phyloP scores from a whole-genome alignment of 352 stramenopile species.

The Phytopythium litorale region DNA sequence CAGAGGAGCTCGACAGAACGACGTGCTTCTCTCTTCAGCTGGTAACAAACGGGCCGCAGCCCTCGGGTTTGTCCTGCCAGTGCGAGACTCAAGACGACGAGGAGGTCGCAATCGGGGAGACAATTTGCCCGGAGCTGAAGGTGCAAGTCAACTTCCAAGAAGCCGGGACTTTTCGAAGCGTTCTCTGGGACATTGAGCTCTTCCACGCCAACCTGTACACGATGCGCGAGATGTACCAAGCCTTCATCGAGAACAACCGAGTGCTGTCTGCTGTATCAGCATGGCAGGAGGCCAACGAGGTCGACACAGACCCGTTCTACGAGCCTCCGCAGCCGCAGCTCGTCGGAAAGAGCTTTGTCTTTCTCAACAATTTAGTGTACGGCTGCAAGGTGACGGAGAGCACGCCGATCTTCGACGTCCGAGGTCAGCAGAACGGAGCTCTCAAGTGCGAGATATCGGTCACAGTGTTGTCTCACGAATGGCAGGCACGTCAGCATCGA shows the following conservation, averaged over 20 bases:
- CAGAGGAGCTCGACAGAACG: slow-evolving; percentile 71
- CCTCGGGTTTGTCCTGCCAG: slow-evolving; percentile 19
- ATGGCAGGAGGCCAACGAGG: slow-evolving; percentile 30
- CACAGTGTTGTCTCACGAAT: slow-evolving; percentile 71
- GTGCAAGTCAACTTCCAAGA: slow-evolving; percentile 81
- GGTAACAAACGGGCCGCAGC: slow-evolving; percentile 35
- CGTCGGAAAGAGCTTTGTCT: slow-evolving; percentile 75
- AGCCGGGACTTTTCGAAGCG: slow-evolving; percentile 60
- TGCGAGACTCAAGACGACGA: slow-evolving; percentile 47
- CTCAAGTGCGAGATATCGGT: slow-evolving; percentile 58
- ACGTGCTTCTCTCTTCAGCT: slow-evolving; percentile 69
- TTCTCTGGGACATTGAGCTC: slow-evolving; percentile 76
- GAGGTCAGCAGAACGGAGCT: slow-evolving; percentile 28
- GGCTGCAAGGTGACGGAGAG: slow-evolving; percentile 57
- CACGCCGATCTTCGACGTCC: slow-evolving; percentile 55
- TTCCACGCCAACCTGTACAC: slow-evolving; percentile 76
- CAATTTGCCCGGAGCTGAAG: slow-evolving; percentile 64
- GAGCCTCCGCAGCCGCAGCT: slow-evolving; percentile 59
- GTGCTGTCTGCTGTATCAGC: slow-evolving; percentile 24
- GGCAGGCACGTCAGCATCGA: slow-evolving; percentile 61
- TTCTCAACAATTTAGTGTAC: slow-evolving; percentile 53
- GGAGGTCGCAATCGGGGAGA: slow-evolving; percentile 38
- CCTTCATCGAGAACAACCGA: slow-evolving; percentile 75
- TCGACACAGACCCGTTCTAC: slow-evolving; percentile 73
- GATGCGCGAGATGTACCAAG: slow-evolving; percentile 89